Conservation (phyloP, 139 green algal genomes). For the Limnomonas spitsbergensis region DNA sequence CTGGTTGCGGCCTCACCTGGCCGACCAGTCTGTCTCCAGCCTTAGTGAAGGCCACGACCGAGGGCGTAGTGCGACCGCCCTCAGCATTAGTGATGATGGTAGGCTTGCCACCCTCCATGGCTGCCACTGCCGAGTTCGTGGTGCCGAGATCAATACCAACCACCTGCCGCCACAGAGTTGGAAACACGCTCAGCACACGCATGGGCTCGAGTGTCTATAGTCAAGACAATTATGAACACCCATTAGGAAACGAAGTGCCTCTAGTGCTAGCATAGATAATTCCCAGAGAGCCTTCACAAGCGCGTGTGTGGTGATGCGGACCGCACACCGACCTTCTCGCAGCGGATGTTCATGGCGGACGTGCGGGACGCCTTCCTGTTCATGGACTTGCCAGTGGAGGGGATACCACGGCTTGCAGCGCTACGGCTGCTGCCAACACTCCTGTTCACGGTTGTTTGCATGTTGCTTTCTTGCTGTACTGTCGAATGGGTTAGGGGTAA, state of each 20-base stretch:
- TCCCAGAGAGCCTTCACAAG: background rate
- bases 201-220: too few relatives aligned
- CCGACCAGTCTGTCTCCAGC: constrained; percentile 91
- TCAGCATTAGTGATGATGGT: constrained; percentile 98
- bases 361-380: background rate
- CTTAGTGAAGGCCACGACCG: constrained; percentile 95
- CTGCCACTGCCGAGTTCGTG: constrained; percentile 91
- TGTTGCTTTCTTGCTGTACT: too few relatives aligned
- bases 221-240: too few relatives aligned
- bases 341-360: constrained; percentile 16
- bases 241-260: background rate
- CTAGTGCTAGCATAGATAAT: background rate
- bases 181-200: background rate
- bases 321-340: constrained; percentile 12
- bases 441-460: constrained; percentile 12
- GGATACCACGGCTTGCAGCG: background rate
- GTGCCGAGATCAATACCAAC: constrained; percentile 90
- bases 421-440: background rate
- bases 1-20: constrained; percentile 56
- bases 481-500: too few relatives aligned
- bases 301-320: background rate
- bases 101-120: constrained; percentile 89
- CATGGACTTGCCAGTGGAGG: background rate
- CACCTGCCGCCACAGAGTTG: constrained; percentile 41
- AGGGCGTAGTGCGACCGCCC: constrained; percentile 93